Evolutionary conservation across 163 green algal genomes (phyloP).

Genomic region (Scenedesmus sp.): DNA sequence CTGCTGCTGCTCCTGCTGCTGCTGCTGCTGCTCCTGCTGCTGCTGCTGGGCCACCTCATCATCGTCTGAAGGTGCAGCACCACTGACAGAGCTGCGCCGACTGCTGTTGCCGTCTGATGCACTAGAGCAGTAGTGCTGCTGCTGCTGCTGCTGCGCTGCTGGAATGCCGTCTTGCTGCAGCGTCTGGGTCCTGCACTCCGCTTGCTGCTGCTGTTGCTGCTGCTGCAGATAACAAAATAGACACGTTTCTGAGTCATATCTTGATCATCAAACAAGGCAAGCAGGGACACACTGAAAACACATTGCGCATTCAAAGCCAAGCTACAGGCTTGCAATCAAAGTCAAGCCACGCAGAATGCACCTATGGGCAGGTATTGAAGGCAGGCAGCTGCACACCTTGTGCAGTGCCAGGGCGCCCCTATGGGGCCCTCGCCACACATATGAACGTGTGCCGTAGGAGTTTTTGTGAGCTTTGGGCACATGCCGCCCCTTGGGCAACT

Average conservation of each 20-base stretch:
- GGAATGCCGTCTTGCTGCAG: neutral
- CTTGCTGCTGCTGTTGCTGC: slow-evolving; percentile 6
- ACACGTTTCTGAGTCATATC: neutral
- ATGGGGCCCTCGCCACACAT: slow-evolving; percentile 55
- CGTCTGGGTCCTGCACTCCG: neutral
- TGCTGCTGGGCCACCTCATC: slow-evolving; percentile 20
- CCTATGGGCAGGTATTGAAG: neutral
- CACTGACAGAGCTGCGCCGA: neutral
- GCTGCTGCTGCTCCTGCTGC: neutral
- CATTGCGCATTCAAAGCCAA: neutral
- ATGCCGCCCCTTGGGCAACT: neutral
- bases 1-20: neutral
- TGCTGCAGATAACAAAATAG: neutral
- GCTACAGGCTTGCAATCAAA: neutral
- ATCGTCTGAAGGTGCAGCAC: slow-evolving; percentile 1
- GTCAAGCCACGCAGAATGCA: neutral
- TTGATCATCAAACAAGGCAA: neutral
- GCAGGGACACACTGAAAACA: neutral
- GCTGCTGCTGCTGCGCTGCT: slow-evolving; percentile 5
- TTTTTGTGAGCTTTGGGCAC: neutral
- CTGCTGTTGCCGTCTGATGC: neutral
- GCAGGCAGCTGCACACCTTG: neutral
- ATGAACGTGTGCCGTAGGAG: slow-evolving; percentile 41
- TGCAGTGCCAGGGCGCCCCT: slow-evolving; percentile 12
- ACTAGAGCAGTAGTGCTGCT: slow-evolving; percentile 6